Evolutionary conservation across 306 rosid genomes (phyloP).

Genomic region (Ammopiptanthus mongolicus): DNA sequence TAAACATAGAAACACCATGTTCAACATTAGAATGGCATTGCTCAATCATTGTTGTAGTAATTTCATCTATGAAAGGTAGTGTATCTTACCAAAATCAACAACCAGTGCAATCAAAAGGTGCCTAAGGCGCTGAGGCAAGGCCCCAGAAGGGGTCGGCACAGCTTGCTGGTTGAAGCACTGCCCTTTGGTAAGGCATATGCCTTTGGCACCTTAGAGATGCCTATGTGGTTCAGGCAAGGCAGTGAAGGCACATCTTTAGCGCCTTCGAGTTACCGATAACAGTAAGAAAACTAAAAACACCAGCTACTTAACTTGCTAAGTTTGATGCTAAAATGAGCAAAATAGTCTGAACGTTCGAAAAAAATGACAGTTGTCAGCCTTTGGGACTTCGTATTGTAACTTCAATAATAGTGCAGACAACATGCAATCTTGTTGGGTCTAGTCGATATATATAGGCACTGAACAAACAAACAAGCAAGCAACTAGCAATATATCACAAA

Average conservation of each 20-base stretch:
- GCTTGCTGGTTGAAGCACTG: background rate
- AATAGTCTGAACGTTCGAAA: background rate
- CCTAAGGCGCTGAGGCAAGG: background rate
- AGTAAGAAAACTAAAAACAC: background rate
- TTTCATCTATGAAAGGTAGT: background rate
- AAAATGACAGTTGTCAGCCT: background rate
- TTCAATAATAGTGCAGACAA: background rate
- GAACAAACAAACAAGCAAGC: constrained; percentile 12
- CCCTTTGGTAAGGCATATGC: background rate
- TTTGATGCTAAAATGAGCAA: background rate
- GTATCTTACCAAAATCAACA: background rate
- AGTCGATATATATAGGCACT: background rate
- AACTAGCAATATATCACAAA: background rate
- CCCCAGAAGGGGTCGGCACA: background rate
- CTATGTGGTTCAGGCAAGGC: background rate
- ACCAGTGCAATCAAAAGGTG: background rate
- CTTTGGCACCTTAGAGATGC: background rate
- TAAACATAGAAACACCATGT: background rate
- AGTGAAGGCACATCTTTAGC: background rate
- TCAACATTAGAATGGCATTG: background rate
- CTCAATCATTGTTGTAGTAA: background rate
- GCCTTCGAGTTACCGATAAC: background rate
- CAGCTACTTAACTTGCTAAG: background rate
- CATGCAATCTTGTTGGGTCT: background rate
- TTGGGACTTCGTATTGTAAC: background rate